These are phyloP conservation scores for Chaetoceros muelleri DNA, from an alignment of 108 stramenopile genomes.

Conservation along the genomic window DNA sequence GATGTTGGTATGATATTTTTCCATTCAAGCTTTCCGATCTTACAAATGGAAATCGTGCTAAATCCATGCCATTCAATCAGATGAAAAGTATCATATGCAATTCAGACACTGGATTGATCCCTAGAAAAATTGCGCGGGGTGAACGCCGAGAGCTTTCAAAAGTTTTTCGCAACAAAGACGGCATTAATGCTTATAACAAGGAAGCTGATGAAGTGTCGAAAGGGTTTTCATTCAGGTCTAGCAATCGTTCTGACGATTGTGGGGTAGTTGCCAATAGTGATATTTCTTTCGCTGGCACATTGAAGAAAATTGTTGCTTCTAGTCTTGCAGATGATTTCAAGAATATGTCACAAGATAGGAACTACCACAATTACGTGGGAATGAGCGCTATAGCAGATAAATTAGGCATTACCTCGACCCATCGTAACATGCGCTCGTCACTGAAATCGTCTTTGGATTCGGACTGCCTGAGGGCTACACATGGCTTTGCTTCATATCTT, in stretches of 20 bases:
- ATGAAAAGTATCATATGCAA: not conserved
- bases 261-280: constrained; percentile 5
- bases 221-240: not conserved
- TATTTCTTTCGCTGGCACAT: not conserved
- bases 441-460: not conserved
- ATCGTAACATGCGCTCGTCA: not conserved
- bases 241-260: not conserved
- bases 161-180: not conserved
- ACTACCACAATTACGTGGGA: not conserved
- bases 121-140: not conserved
- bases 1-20: constrained; percentile 8
- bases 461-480: not conserved
- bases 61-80: not conserved
- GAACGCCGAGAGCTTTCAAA: not conserved
- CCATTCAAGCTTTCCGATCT: constrained; percentile 7
- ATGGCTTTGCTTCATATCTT: not conserved
- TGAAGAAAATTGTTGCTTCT: not conserved
- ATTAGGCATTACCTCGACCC: not conserved
- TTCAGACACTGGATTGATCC: not conserved
- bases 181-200: not conserved
- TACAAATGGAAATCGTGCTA: not conserved
- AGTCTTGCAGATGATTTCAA: not conserved
- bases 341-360: not conserved
- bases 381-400: not conserved
- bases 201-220: not conserved